Conservation (phyloP, 1,284 basidiomycete genomes). For the Earliella scabrosa region DNA sequence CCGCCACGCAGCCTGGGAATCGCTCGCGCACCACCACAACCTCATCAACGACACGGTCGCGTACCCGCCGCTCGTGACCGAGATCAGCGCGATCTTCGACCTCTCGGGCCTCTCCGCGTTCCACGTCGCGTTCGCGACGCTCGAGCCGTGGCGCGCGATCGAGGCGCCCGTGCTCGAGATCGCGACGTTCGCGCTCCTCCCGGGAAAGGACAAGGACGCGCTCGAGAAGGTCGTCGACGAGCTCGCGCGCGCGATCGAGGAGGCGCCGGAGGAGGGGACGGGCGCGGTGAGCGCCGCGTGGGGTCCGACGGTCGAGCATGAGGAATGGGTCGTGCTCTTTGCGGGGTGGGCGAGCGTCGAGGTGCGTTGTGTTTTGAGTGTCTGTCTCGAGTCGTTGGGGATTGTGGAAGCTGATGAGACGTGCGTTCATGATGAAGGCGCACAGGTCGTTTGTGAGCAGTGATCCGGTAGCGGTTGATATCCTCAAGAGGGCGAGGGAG, state of each 20-base stretch:
- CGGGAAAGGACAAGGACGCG: constrained; percentile 11
- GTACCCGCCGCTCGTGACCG: constrained; percentile 19
- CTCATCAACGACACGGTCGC: constrained; percentile 15
- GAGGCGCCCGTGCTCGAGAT: constrained; percentile 20
- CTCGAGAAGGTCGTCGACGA: constrained; percentile 7
- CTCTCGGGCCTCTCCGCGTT: constrained; percentile 3
- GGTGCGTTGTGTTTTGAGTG: constrained; percentile 4
- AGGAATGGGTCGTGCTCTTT: constrained; percentile 17
- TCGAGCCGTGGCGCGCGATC: constrained; percentile 17
- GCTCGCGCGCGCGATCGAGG: constrained; percentile 8
- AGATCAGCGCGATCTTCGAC: constrained; percentile 3
- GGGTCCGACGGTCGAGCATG: constrained; percentile 24
- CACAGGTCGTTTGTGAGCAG: constrained; percentile 20
- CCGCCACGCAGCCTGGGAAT: constrained; percentile 27
- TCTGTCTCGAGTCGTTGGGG: not conserved
- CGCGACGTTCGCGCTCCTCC: constrained; percentile 9
- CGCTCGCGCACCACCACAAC: constrained; percentile 20
- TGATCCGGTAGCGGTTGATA: not conserved
- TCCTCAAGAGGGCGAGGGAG: not conserved
- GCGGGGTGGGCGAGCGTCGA: constrained; percentile 27
- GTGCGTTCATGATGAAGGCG: constrained; percentile 2
- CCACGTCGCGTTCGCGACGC: constrained; percentile 24
- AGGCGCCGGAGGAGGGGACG: constrained; percentile 4
- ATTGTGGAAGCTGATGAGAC: not conserved
- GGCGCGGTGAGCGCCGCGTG: constrained; percentile 19